Conservation (phyloP, 2,329 filamentous ascomycete species). For the Cladosporium sp. region DNA sequence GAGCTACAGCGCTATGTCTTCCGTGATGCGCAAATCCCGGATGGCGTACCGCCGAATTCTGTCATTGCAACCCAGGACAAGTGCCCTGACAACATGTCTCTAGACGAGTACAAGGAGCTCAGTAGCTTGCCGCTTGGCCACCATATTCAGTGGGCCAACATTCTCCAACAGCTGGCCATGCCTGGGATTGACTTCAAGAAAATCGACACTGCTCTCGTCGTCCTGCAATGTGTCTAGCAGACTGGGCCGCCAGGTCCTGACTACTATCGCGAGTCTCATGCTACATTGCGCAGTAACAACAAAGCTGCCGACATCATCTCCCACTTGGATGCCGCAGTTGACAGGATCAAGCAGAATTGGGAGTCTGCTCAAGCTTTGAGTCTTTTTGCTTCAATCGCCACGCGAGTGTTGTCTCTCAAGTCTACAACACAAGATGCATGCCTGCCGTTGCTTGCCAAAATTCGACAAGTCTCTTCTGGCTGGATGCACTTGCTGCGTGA, state of each 20-base stretch:
- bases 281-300: constrained; percentile 49
- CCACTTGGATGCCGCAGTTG: constrained; percentile 22
- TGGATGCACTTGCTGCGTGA: constrained; percentile 56
- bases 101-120: constrained; percentile 58
- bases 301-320: constrained; percentile 17
- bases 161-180: constrained; percentile 55
- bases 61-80: constrained; percentile 51
- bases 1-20: constrained; percentile 38
- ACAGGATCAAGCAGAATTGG: constrained; percentile 33
- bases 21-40: constrained; percentile 1
- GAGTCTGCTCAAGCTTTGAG: constrained; percentile 31
- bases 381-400: constrained; percentile 28
- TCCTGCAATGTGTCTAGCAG: constrained; percentile 58
- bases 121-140: constrained; percentile 52
- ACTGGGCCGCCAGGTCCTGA: constrained; percentile 52
- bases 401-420: constrained; percentile 31
- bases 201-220: constrained; percentile 51
- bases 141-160: constrained; percentile 50
- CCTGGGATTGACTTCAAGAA: constrained; percentile 63
- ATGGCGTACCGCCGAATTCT: constrained; percentile 27
- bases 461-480: constrained; percentile 46
- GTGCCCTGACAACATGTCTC: constrained; percentile 51
- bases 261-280: constrained; percentile 52
- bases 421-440: not conserved
- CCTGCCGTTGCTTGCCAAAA: constrained; percentile 40